A percentile compares a stretch with the other conserved stretches of the same genome.
These are phyloP conservation scores for Oryza meyeriana DNA, from an alignment of 176 grass and related monocot species.

Conservation along the genomic window DNA sequence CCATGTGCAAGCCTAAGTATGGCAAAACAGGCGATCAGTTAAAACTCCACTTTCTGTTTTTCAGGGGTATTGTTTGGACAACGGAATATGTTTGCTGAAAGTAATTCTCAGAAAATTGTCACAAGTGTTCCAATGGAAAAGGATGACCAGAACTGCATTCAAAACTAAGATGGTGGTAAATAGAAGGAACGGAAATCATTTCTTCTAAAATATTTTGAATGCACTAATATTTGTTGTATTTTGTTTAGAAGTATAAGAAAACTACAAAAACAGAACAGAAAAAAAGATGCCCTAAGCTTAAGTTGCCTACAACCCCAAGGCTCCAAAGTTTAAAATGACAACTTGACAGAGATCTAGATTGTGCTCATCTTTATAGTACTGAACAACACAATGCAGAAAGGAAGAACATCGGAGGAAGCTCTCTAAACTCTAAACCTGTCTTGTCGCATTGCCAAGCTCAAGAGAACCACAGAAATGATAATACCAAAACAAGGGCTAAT, in stretches of 20 bases:
- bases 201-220: no score
- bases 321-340: background rate
- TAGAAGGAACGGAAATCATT: background rate
- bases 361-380: background rate
- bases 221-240: background rate
- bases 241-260: background rate
- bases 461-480: background rate
- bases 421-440: background rate
- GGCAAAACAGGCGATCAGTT: no score
- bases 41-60: no score
- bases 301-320: background rate
- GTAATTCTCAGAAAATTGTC: background rate
- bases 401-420: background rate
- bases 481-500: background rate
- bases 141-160: slow-evolving; percentile 10
- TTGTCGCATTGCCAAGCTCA: background rate
- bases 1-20: no score
- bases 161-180: background rate
- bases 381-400: background rate
- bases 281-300: background rate
- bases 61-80: background rate
- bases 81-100: background rate
- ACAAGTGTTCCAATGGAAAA: background rate
- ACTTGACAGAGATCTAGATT: background rate
- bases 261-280: background rate